Evolutionary conservation across 179 eudicot species (phyloP).

Genomic region (Beta macrorhiza): DNA sequence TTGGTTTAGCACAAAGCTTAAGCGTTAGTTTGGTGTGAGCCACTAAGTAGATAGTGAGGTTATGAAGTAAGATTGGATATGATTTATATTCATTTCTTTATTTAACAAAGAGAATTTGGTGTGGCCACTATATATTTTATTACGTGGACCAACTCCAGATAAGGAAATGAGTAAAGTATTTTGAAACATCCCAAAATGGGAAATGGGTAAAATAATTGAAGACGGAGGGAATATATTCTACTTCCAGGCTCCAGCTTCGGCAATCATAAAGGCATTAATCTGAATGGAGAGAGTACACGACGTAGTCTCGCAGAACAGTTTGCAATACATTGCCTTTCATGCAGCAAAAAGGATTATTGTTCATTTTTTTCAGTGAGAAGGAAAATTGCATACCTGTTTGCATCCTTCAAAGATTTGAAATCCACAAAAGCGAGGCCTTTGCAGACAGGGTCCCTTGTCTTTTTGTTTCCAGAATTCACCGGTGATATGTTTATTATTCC

Average conservation of each 20-base stretch:
- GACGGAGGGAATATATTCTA: too few species aligned
- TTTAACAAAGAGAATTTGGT: too few species aligned
- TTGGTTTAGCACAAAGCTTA: too few species aligned
- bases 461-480: slow-evolving; percentile 67
- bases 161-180: too few species aligned
- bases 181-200: too few species aligned
- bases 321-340: background rate
- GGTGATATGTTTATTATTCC: slow-evolving; percentile 72
- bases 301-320: background rate
- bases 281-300: background rate
- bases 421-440: slow-evolving; percentile 78
- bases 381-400: slow-evolving; percentile 50
- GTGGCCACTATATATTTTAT: too few species aligned
- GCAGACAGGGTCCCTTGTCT: slow-evolving; percentile 89
- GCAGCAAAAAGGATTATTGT: background rate
- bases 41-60: too few species aligned
- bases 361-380: background rate
- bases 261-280: background rate
- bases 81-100: too few species aligned
- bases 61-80: too few species aligned
- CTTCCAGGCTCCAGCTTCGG: background rate
- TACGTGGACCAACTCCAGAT: too few species aligned
- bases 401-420: slow-evolving; percentile 62
- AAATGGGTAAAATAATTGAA: too few species aligned
- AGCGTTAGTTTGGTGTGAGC: too few species aligned